These are phyloP conservation scores for Stephania japonica DNA, from an alignment of 164 flowering plant genomes.

Conservation along the genomic window DNA sequence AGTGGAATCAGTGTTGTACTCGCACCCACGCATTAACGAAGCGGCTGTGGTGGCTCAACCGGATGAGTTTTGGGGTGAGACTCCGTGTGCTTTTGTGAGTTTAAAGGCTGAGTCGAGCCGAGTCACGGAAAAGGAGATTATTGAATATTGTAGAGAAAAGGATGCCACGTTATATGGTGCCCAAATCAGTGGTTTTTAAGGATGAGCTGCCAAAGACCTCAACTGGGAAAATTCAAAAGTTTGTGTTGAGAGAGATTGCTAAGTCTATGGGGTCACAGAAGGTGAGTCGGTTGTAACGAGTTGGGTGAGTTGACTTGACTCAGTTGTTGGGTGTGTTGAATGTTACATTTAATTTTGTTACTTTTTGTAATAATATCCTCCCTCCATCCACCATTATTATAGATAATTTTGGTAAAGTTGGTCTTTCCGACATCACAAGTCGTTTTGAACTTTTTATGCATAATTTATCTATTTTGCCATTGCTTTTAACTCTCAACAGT, in stretches of 20 bases:
- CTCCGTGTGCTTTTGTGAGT: conserved; percentile 53
- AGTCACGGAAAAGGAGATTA: conserved; percentile 34
- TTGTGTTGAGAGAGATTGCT: conserved; percentile 40
- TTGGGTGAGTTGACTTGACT: not conserved
- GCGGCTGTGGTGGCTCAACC: conserved; percentile 53
- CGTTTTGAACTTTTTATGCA: no score
- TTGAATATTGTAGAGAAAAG: conserved; percentile 29
- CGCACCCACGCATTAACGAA: conserved; percentile 37
- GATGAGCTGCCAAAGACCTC: conserved; percentile 49
- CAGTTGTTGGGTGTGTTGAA: not conserved
- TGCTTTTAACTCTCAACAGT: no score
- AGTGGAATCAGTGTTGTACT: conserved; percentile 45
- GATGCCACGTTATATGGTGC: conserved; percentile 52
- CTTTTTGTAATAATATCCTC: no score
- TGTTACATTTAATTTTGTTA: no score
- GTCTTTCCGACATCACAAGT: no score
- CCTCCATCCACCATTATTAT: no score
- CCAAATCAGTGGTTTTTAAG: conserved; percentile 38
- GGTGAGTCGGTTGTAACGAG: conserved; percentile 22
- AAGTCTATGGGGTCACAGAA: conserved; percentile 23
- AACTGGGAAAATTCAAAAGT: conserved; percentile 53
- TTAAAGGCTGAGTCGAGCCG: conserved; percentile 14
- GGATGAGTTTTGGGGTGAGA: conserved; percentile 50
- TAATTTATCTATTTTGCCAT: no score
- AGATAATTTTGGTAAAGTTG: no score